A percentile compares a stretch with the other conserved stretches of the same genome.
Conservation (phyloP, 148 eudicot species). For the Heliosperma pusillum region DNA sequence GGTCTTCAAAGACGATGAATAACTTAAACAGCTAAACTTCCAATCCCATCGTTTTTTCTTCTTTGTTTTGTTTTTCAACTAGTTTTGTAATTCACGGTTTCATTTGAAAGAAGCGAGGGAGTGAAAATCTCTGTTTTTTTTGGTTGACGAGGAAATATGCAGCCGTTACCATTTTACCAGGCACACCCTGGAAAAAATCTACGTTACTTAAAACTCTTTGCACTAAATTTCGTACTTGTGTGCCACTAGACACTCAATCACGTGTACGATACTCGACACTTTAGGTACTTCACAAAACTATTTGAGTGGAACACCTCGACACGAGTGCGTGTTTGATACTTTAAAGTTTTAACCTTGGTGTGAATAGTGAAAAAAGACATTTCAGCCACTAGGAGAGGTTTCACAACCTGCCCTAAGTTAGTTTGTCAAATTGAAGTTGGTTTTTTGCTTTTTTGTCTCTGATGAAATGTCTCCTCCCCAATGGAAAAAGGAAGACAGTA, state of each 20-base stretch:
- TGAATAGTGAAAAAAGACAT: not conserved
- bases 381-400: not conserved
- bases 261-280: not conserved
- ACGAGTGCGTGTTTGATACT: not conserved
- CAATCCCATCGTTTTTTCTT: not conserved
- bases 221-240: not conserved
- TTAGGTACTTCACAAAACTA: not conserved
- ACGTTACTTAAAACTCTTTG: not conserved
- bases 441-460: conserved; percentile 1
- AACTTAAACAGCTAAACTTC: not conserved
- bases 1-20: not conserved
- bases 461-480: conserved; percentile 6
- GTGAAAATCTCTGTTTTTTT: not conserved
- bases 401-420: not conserved
- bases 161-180: too few species aligned
- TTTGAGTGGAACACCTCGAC: too few species aligned
- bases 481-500: not conserved
- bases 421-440: not conserved
- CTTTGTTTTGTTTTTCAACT: not conserved
- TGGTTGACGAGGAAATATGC: too few species aligned
- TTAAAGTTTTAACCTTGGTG: not conserved
- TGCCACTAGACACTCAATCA: too few species aligned
- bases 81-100: not conserved
- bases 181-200: too few species aligned
- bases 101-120: not conserved